Conservation (phyloP, 2,329 filamentous ascomycete species). For the Pyricularia sp. region DNA sequence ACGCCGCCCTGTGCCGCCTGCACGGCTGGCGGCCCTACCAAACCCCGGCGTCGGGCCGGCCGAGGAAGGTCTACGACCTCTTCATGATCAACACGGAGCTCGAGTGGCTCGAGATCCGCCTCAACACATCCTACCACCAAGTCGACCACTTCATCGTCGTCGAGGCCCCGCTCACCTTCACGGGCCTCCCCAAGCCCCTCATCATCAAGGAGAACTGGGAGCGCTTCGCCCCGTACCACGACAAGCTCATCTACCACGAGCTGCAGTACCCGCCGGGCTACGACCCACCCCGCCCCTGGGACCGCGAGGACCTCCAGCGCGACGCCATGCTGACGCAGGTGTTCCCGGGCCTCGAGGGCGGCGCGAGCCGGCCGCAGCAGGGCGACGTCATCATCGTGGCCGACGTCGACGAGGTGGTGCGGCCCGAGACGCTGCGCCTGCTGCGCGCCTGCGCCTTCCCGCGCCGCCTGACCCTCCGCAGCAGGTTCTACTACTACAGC, state of each 20-base stretch:
- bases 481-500: conserved; percentile 43
- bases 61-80: conserved; percentile 44
- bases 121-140: conserved; percentile 40
- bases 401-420: conserved; percentile 48
- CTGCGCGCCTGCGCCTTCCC: conserved; percentile 40
- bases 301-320: conserved; percentile 34
- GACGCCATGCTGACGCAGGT: conserved; percentile 45
- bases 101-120: conserved; percentile 52
- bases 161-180: conserved; percentile 46
- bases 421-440: conserved; percentile 32
- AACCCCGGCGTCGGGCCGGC: conserved; percentile 15
- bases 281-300: conserved; percentile 29
- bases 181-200: conserved; percentile 40
- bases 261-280: conserved; percentile 31
- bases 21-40: conserved; percentile 25
- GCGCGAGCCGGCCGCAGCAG: conserved; percentile 19
- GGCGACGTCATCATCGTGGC: conserved; percentile 46
- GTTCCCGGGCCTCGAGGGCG: conserved; percentile 31
- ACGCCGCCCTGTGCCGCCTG: conserved; percentile 17
- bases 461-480: conserved; percentile 35
- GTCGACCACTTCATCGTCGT: conserved; percentile 56
- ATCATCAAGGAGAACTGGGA: conserved; percentile 37
- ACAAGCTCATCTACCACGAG: conserved; percentile 48
- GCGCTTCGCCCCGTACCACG: conserved; percentile 36
- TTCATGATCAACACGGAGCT: conserved; percentile 50